Evolutionary conservation across 2,329 filamentous ascomycete species (phyloP), one percentile per base, ranked within the genome.

Genomic region (Sarocladium brachiariae): DNA sequence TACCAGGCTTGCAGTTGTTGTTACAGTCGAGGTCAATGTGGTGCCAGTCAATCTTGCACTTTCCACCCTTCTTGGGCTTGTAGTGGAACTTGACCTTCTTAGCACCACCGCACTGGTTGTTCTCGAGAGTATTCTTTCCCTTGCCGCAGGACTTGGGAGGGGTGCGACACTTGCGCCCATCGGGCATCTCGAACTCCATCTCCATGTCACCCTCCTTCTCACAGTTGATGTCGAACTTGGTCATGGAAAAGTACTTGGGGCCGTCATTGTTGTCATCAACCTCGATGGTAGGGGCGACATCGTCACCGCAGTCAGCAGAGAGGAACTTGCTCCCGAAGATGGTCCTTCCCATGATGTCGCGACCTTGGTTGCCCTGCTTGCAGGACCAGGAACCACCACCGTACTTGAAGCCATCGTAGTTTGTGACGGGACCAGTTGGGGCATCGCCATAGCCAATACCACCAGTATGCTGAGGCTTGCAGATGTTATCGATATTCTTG

Each of bases 81-180:
- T 79, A 81, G 65, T 83, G 70, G 65, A 96, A 83, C 50, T 80
- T 83, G 54, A 96, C 89, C 52, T 81, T 83, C 65, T 78, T 89
- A 57, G 92, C 91, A 69, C 91, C 91, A 80, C 90, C 92, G 66
- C 92, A 97, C 77, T 96, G 89, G 54, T 74, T 81, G 79, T 96
- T 96, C 70, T 81, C 71, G 60, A 96, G 76, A 43, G 77, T 79
- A 52, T 81, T 84, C 61, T 88, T 18, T 45, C 52, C 51, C 43
- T 49, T 50, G 51, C 76, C 72, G 56, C 75, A 80, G 79, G 89
- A 95, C 49, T 75, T 63, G 57, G 79, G 73, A 55, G 80, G 82
- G 61, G 95, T 86, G 73, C 87, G 92, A 83, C 92, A 97, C 53
- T 69, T 80, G 13, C 81, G 84, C 59, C 87, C 87, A 65, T 92